phyloP scores from a whole-genome alignment of 805 yeast species.

The Teunomyces tritomae region DNA sequence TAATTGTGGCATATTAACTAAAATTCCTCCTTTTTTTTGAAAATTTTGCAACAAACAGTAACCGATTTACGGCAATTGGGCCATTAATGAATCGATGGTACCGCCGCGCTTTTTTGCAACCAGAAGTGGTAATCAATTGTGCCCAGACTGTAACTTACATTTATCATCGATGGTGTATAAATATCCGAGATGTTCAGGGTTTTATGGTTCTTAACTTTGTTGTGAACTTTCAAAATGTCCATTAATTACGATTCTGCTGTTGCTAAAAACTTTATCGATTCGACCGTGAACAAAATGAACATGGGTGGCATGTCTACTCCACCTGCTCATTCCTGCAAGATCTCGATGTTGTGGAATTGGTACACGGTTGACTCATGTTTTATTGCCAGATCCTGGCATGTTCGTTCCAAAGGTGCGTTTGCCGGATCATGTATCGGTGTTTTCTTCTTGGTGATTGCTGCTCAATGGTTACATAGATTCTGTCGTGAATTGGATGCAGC shows the following conservation, averaged over 20 bases:
- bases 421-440: constrained; percentile 78
- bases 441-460: constrained; percentile 52
- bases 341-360: constrained; percentile 74
- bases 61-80: too few relatives aligned
- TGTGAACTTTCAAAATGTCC: neutral
- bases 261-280: neutral
- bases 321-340: constrained; percentile 22
- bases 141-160: neutral
- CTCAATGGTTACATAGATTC: constrained; percentile 56
- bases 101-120: neutral
- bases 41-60: too few relatives aligned
- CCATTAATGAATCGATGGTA: neutral
- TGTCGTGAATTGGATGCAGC: constrained; percentile 51
- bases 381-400: constrained; percentile 62
- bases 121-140: neutral
- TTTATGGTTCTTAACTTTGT: too few relatives aligned
- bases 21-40: too few relatives aligned
- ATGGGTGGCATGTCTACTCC: constrained; percentile 6
- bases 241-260: neutral
- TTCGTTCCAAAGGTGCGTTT: constrained; percentile 54
- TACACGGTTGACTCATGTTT: constrained; percentile 65
- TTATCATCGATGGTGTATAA: neutral
- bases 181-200: neutral
- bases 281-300: constrained; percentile 3
- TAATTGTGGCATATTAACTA: too few relatives aligned